These are phyloP conservation scores for Musa acuminata DNA, from an alignment of 176 grass and related monocot species.

Conservation along the genomic window DNA sequence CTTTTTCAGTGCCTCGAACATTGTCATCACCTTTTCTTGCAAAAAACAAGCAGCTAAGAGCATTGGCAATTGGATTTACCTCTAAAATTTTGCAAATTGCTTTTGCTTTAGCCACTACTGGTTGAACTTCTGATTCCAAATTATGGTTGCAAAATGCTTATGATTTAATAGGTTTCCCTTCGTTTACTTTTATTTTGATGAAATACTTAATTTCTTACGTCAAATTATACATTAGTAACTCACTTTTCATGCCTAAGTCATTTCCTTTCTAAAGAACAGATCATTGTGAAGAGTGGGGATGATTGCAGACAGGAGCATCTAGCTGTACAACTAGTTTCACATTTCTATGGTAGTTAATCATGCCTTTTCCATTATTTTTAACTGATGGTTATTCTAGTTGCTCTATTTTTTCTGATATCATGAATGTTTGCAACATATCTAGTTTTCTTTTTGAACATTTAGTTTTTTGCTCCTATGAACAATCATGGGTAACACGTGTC, in stretches of 20 bases:
- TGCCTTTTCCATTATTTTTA: slow-evolving; percentile 8
- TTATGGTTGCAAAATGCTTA: not conserved
- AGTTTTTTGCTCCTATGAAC: no score
- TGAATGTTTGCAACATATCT: not conserved
- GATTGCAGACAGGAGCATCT: slow-evolving; percentile 97
- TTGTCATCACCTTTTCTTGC: no score
- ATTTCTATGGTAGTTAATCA: slow-evolving; percentile 68
- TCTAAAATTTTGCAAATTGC: not conserved
- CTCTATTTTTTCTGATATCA: not conserved
- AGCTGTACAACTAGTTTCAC: slow-evolving; percentile 95
- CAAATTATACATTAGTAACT: not conserved
- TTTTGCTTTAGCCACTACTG: not conserved
- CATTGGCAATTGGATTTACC: not conserved
- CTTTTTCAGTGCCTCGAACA: not conserved
- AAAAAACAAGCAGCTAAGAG: not conserved
- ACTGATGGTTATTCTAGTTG: not conserved
- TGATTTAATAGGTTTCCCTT: not conserved
- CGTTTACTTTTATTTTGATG: not conserved
- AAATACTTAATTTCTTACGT: not conserved
- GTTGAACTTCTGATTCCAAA: not conserved
- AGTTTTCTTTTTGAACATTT: not conserved
- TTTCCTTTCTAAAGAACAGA: slow-evolving; percentile 18
- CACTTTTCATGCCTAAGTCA: not conserved
- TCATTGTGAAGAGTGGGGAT: slow-evolving; percentile 99
- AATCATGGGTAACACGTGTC: no score